Base-by-base conservation (phyloP, 2,329 filamentous ascomycete genomes). In the Sclerotinia sclerotiorum region DNA sequence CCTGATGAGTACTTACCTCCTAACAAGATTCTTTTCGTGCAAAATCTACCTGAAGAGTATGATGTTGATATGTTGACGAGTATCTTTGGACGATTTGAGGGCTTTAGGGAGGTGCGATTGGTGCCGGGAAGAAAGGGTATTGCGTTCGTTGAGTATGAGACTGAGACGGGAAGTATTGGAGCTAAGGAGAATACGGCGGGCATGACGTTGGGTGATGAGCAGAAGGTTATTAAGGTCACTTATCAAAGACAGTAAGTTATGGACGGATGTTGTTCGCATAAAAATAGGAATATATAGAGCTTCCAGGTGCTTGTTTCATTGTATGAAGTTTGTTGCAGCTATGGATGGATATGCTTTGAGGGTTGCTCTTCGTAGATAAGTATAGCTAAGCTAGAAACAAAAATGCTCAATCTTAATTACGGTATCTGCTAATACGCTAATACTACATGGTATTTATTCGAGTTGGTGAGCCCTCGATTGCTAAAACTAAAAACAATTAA, bases 1-100 rank as follows among this genome's bases (percentile, higher is more conserved):
- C 93, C 94, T n/a, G 95, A 98, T 85, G 95, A 99, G 81, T 98
- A 97, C 79, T 87, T 98, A 5, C 94, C 94, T 5, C 94, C 95
- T 48, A 98, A 98, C 86, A 97, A 97, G 83, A 97, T 93, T 73
- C 86, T 99, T 48, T 97, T 98, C 81, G 83, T 98, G 70, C 93
- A 96, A 82, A 94, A 98, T 75, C 81, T 99, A 48, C 94, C 95
- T 11, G 92, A 94, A 72, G 91, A 93, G 72, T 93, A 91, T 80
- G 91, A 91, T 78, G 88, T 92, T 76, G 93, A 97, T 72, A 87
- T 85, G 32, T 86, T 99, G 67, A 90, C 88, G 0, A 84, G 85
- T 44, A 88, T 98, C 71, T 99, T 98, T 81, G 88, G 88, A 63
- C 89, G 91, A 61, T 99, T 96, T 81, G 92, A 97, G 71, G 94